These are phyloP conservation scores for Neurospora sp. DNA, from an alignment of 495 filamentous ascomycete species.

Conservation along the genomic window DNA sequence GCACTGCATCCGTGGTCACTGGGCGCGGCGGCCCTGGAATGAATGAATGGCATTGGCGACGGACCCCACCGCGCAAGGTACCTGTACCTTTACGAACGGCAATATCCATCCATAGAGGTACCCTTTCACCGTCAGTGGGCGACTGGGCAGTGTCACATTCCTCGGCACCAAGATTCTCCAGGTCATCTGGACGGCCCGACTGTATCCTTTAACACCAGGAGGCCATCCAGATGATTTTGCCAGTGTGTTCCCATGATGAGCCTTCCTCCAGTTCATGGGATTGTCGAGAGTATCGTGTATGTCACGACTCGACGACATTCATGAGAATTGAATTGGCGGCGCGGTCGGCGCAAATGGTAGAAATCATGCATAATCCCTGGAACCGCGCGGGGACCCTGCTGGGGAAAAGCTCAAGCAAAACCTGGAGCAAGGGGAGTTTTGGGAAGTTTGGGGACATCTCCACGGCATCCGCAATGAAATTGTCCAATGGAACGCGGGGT, in stretches of 20 bases:
- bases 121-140: background rate
- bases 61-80: background rate
- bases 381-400: background rate
- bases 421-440: background rate
- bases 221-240: background rate
- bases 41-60: background rate
- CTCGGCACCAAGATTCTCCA: background rate
- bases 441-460: background rate
- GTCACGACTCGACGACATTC: background rate
- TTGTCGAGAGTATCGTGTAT: background rate
- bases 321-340: background rate
- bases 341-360: background rate
- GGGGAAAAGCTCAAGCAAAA: background rate
- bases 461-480: background rate
- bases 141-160: background rate
- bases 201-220: background rate
- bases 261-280: background rate
- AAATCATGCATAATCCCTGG: background rate
- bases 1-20: background rate
- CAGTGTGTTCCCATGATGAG: background rate
- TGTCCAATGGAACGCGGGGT: background rate
- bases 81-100: background rate
- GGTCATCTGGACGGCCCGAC: background rate
- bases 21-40: background rate
- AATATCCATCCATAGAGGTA: background rate